Conservation (phyloP, 345 rosid genomes). For the Angophora floribunda region DNA sequence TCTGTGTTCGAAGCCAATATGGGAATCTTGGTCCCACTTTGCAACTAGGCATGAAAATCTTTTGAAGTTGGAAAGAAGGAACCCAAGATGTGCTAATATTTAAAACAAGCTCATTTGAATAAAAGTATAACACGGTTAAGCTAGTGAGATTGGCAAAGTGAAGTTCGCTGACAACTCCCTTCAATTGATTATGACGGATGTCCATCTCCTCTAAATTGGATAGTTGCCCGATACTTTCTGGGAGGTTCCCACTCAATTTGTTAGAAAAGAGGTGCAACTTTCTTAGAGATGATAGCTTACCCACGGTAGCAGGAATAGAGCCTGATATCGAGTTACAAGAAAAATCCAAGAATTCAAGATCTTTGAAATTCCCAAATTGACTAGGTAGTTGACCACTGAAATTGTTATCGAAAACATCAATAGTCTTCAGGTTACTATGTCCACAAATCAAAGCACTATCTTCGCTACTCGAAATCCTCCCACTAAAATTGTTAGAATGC, state of each 20-base stretch:
- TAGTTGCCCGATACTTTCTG: neutral
- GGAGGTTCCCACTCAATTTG: neutral
- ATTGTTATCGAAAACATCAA: neutral
- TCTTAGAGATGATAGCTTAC: neutral
- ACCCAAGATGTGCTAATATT: neutral
- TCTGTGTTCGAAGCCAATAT: neutral
- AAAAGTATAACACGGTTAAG: neutral
- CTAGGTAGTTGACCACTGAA: neutral
- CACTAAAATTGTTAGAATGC: rapidly evolving
- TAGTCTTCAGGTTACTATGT: rapidly evolving
- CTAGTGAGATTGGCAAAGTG: neutral
- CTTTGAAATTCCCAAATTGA: neutral
- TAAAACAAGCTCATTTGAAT: neutral
- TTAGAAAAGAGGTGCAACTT: neutral
- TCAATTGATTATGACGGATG: neutral
- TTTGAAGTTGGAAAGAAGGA: neutral
- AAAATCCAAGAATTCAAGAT: neutral
- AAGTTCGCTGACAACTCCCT: neutral
- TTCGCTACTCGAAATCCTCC: rapidly evolving
- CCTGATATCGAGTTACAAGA: neutral
- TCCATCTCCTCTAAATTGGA: neutral
- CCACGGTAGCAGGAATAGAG: neutral
- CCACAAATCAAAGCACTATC: neutral
- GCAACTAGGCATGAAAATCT: neutral
- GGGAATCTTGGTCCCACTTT: neutral